A percentile compares a stretch with the other conserved stretches of the same genome.
phyloP scores from a whole-genome alignment of 169 alveolate species.

The Plasmodium falciparum region DNA sequence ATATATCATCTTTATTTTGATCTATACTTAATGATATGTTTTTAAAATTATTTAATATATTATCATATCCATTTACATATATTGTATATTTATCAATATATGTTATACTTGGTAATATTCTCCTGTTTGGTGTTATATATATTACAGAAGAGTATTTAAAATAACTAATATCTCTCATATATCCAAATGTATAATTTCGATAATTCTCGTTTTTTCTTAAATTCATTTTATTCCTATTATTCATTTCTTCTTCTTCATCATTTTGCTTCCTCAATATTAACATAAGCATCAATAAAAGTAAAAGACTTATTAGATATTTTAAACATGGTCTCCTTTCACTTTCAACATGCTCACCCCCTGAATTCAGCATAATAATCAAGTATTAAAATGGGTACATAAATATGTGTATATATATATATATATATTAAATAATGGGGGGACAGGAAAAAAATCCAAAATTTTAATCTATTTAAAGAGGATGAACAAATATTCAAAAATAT shows the following conservation, averaged over 20 bases:
- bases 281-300: slow-evolving; percentile 45
- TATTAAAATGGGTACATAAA: not conserved
- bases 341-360: slow-evolving; percentile 22
- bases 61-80: slow-evolving; percentile 68
- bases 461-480: too few species aligned
- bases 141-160: slow-evolving; percentile 65
- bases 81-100: slow-evolving; percentile 20
- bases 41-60: slow-evolving; percentile 49
- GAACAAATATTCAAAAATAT: too few species aligned
- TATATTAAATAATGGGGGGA: not conserved
- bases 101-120: slow-evolving; percentile 53
- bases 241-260: slow-evolving; percentile 68
- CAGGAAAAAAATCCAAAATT: too few species aligned
- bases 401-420: not conserved
- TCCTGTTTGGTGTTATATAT: slow-evolving; percentile 74
- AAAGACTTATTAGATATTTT: slow-evolving; percentile 61
- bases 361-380: slow-evolving; percentile 42
- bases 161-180: slow-evolving; percentile 47
- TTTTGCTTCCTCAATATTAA: slow-evolving; percentile 38
- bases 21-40: slow-evolving; percentile 39
- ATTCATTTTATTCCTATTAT: slow-evolving; percentile 33
- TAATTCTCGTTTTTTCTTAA: slow-evolving; percentile 68
- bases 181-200: slow-evolving; percentile 35
- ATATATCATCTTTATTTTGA: slow-evolving; percentile 36
- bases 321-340: slow-evolving; percentile 55